A percentile compares a stretch with the other conserved stretches of the same genome.
phyloP scores from a whole-genome alignment of 768 basidiomycete genomes.

The Tulasnella sp. region DNA sequence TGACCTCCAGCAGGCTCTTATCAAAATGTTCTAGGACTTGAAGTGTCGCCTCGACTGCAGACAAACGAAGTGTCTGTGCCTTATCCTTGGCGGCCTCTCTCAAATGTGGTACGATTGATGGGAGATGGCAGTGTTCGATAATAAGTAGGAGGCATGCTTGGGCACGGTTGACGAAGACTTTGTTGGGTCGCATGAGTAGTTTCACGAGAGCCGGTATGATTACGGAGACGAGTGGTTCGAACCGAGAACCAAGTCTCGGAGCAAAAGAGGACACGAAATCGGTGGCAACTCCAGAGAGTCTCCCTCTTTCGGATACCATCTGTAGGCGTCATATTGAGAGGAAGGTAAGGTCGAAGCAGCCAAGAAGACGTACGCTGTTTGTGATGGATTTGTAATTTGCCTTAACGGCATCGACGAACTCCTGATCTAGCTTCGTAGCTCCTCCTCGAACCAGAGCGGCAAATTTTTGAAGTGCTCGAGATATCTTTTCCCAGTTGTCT shows the following conservation, averaged over 20 bases:
- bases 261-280: constrained; percentile 58
- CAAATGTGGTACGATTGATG: constrained; percentile 59
- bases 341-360: not conserved
- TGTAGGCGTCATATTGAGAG: constrained; percentile 11
- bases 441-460: constrained; percentile 50
- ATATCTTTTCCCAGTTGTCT: constrained; percentile 72
- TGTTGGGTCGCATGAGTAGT: constrained; percentile 71
- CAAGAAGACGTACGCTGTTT: constrained; percentile 43
- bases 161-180: constrained; percentile 67
- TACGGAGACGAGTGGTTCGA: constrained; percentile 62
- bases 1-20: not conserved
- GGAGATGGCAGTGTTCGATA: constrained; percentile 63
- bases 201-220: constrained; percentile 65
- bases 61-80: constrained; percentile 56
- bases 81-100: constrained; percentile 63
- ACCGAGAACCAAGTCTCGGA: constrained; percentile 52
- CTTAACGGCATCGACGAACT: constrained; percentile 49
- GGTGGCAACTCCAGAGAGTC: constrained; percentile 61
- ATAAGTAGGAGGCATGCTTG: constrained; percentile 55
- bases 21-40: constrained; percentile 18
- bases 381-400: constrained; percentile 51
- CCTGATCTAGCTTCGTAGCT: constrained; percentile 47
- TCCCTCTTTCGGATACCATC: constrained; percentile 64
- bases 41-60: constrained; percentile 53
- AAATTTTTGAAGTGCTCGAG: constrained; percentile 47